phyloP scores from a whole-genome alignment of 805 yeast species.

The Danielia reshetovae region DNA sequence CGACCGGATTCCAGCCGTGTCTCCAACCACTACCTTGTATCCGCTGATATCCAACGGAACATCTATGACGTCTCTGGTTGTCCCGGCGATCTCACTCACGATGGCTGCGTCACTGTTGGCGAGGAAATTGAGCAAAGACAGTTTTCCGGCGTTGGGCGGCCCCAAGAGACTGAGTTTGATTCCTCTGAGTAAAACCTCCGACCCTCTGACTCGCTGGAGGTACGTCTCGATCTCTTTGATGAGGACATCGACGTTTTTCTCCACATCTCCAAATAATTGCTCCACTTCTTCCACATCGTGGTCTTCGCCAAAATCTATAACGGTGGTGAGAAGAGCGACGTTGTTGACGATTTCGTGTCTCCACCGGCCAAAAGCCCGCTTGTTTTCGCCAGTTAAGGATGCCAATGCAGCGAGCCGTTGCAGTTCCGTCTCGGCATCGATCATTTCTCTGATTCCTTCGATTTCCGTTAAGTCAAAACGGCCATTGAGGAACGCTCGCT shows the following conservation, averaged over 20 bases:
- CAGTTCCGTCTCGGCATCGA: constrained; percentile 90
- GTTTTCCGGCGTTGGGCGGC: constrained; percentile 96
- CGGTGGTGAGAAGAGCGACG: constrained; percentile 76
- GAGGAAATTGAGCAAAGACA: constrained; percentile 74
- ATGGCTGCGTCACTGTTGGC: constrained; percentile 83
- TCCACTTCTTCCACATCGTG: constrained; percentile 70
- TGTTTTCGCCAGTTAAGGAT: constrained; percentile 69
- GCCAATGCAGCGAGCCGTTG: constrained; percentile 74
- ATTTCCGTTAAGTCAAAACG: constrained; percentile 81
- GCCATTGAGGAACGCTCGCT: constrained; percentile 81
- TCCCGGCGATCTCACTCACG: constrained; percentile 88
- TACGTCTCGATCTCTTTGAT: constrained; percentile 43
- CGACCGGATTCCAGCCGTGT: constrained; percentile 85
- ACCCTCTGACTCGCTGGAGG: constrained; percentile 45
- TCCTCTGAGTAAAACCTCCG: constrained; percentile 68
- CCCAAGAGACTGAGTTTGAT: constrained; percentile 73
- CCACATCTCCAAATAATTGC: constrained; percentile 49
- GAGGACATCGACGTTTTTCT: constrained; percentile 37
- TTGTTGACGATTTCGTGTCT: constrained; percentile 58
- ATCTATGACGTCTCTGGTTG: constrained; percentile 87
- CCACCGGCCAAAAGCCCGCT: constrained; percentile 58
- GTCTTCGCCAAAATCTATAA: constrained; percentile 94
- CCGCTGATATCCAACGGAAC: constrained; percentile 80
- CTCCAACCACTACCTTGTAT: constrained; percentile 77
- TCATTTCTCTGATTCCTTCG: constrained; percentile 84